These are phyloP conservation scores for Cercospora sp. DNA, from an alignment of 2,329 filamentous ascomycete species.

Conservation along the genomic window DNA sequence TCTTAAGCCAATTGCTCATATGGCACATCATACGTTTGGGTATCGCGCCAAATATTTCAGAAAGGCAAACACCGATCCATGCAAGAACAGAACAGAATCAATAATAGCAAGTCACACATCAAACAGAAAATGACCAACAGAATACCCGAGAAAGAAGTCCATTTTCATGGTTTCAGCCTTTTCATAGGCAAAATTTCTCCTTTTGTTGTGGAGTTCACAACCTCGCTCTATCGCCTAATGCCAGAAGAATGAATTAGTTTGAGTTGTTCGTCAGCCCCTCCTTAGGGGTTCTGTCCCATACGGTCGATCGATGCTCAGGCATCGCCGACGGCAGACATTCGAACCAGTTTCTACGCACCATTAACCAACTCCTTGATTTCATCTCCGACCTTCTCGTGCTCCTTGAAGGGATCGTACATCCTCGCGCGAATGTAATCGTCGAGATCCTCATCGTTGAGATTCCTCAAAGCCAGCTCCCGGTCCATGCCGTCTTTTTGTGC, in stretches of 20 bases:
- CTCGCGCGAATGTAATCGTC: constrained; percentile 60
- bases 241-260: constrained; percentile 5
- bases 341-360: constrained; percentile 13
- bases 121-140: no score
- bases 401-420: constrained; percentile 55
- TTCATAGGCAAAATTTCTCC: no score
- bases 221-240: constrained; percentile 5
- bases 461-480: constrained; percentile 60
- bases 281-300: constrained; percentile 4
- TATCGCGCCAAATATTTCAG: no score
- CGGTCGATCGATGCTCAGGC: background rate
- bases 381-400: constrained; percentile 43
- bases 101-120: no score
- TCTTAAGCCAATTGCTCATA: no score
- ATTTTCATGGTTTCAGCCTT: no score
- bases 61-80: no score
- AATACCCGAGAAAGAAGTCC: no score
- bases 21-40: no score
- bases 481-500: constrained; percentile 73
- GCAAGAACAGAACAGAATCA: no score
- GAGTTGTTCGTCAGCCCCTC: background rate
- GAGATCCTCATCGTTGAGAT: constrained; percentile 67
- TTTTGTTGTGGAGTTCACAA: background rate
- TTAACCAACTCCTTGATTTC: constrained; percentile 27
- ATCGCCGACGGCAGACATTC: constrained; percentile 3